These are phyloP conservation scores for Cadophora sp. DNA, from an alignment of 2,329 filamentous ascomycete genomes.

Conservation along the genomic window DNA sequence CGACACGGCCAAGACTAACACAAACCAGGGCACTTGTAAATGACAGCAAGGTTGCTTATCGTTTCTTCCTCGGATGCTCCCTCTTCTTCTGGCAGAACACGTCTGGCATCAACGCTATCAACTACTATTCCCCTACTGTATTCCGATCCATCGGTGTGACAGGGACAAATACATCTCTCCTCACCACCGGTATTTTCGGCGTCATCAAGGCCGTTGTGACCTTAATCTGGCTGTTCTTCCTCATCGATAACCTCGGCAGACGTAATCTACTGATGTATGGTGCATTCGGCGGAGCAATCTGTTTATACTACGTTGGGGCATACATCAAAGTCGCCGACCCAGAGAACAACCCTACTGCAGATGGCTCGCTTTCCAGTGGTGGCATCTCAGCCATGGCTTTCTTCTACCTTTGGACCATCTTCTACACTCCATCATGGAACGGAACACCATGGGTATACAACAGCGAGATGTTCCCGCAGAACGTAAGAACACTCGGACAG, in stretches of 20 bases:
- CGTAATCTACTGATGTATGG: background rate
- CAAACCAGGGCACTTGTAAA: background rate
- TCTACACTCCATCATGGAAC: background rate
- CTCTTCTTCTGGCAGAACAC: conserved; percentile 63
- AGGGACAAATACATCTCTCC: background rate
- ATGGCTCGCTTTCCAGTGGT: background rate
- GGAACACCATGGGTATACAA: background rate
- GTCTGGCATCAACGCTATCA: conserved; percentile 78
- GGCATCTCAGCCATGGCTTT: background rate
- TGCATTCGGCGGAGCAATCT: background rate
- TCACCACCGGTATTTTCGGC: background rate
- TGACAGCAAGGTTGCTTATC: background rate
- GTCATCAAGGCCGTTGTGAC: background rate
- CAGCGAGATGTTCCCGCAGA: background rate
- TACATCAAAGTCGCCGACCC: background rate
- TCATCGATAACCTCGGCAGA: background rate
- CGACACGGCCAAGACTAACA: background rate
- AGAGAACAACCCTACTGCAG: background rate
- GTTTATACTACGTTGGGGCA: background rate
- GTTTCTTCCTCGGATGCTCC: conserved; percentile 45
- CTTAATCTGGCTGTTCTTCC: background rate
- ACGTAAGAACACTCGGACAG: background rate
- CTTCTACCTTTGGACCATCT: background rate
- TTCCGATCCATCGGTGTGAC: conserved; percentile 66
- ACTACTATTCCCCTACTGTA: conserved; percentile 75